Evolutionary conservation across 768 basidiomycete genomes (phyloP), one percentile per base, ranked within the genome.

Genomic region (Rhizopogon vesiculosus): DNA sequence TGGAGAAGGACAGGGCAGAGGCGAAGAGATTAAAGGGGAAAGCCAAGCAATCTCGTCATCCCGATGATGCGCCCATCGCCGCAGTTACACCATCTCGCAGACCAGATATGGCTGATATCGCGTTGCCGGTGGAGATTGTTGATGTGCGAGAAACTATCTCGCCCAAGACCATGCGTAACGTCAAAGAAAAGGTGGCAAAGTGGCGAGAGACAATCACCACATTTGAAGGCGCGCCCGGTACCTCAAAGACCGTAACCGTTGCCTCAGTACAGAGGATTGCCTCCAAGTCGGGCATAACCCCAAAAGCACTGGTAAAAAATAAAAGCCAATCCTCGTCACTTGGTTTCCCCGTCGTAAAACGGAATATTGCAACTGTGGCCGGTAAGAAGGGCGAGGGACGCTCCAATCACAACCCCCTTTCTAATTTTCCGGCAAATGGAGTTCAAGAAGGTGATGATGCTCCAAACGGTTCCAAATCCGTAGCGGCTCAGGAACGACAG

Each of bases 291-390:
- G 43, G 12, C 22, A 33, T 9, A 33, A 8, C 38, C 22, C 25
- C 25, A 25, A 25, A 25, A 25, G 25, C 33, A 25, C 6, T 25
- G 48, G 15, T 8, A 15, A 53, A 38, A 19, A 62, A 66, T 46
- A 61, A 59, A 15, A 59, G 42, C 13, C 56, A 57, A 29, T 50
- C 54, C 19, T 58, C 70, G 0, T 68, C 77, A 1, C 67, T 81
- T 18, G 69, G 68, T 2, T 82, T 82, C 54, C 65, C 72, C 7
- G 79, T 80, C 19, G 67, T 75, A 42, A 82, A 82, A 55, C 69
- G 71, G 5, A 49, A 60, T 25, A 69, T 63, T 29, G 58, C 61
- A 43, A 62, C 46, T 15, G 49, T 61, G 18, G 39, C 58, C 15
- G 60, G 51, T 5, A 76, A 74, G 56, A 61, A 42, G 53, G 54